These are phyloP conservation scores for Tilletia indica DNA, from an alignment of 1,284 basidiomycete genomes.

Conservation along the genomic window DNA sequence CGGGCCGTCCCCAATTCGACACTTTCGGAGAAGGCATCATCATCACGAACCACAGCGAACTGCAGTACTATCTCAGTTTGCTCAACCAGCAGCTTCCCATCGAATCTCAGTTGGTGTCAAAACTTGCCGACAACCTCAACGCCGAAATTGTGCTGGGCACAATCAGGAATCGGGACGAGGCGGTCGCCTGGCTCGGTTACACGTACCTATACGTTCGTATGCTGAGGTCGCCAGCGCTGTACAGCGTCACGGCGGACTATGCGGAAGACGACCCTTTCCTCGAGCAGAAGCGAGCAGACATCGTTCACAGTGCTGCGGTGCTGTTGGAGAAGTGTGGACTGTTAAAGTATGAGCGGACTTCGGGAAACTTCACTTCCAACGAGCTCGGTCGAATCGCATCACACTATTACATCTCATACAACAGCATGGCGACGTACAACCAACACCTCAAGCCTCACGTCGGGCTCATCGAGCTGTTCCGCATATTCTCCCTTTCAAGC, in stretches of 20 bases:
- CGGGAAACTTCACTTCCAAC: slow-evolving; percentile 71
- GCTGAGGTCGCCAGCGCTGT: slow-evolving; percentile 84
- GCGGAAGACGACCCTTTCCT: slow-evolving; percentile 78
- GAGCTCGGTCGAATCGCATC: slow-evolving; percentile 85
- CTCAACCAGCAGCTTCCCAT: slow-evolving; percentile 67
- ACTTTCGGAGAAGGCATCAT: slow-evolving; percentile 97
- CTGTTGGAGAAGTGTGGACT: slow-evolving; percentile 91
- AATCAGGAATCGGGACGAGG: slow-evolving; percentile 86
- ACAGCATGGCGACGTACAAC: slow-evolving; percentile 95
- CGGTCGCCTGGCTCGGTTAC: slow-evolving; percentile 77
- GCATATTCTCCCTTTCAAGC: slow-evolving; percentile 92
- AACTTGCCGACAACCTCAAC: slow-evolving; percentile 92
- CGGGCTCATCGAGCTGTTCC: slow-evolving; percentile 85
- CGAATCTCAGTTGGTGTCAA: slow-evolving; percentile 89
- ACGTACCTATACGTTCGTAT: slow-evolving; percentile 78
- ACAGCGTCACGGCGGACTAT: slow-evolving; percentile 87
- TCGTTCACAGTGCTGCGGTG: slow-evolving; percentile 88
- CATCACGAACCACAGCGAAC: slow-evolving; percentile 93
- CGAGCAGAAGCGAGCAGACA: slow-evolving; percentile 89
- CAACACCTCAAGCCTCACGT: slow-evolving; percentile 86
- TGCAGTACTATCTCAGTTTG: slow-evolving; percentile 77
- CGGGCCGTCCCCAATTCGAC: slow-evolving; percentile 95
- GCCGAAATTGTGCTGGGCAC: slow-evolving; percentile 96
- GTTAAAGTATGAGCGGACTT: slow-evolving; percentile 86
- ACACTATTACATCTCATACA: slow-evolving; percentile 93